These are phyloP conservation scores for Hypomyces perniciosus DNA, from an alignment of 2,329 filamentous ascomycete genomes.

Conservation along the genomic window DNA sequence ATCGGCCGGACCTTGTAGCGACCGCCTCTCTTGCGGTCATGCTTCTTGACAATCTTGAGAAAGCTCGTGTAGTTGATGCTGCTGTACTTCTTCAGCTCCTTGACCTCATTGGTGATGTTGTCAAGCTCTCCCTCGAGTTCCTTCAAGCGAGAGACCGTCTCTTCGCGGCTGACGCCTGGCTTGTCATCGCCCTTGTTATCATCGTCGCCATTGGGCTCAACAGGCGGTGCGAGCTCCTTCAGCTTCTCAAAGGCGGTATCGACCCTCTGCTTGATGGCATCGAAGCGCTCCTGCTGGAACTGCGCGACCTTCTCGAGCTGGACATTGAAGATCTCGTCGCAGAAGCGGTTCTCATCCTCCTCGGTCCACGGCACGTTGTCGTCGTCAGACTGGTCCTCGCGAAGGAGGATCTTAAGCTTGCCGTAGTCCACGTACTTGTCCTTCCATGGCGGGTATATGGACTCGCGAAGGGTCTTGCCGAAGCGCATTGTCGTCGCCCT, in stretches of 20 bases:
- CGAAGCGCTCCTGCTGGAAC: conserved; percentile 79
- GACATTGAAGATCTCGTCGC: conserved; percentile 88
- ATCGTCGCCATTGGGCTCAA: conserved; percentile 43
- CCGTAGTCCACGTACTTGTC: conserved; percentile 92
- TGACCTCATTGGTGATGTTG: conserved; percentile 80
- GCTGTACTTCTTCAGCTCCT: conserved; percentile 90
- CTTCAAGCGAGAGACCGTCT: conserved; percentile 51
- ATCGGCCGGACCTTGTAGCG: conserved; percentile 86
- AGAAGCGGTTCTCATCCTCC: conserved; percentile 87
- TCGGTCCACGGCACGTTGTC: conserved; percentile 77
- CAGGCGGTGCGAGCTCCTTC: conserved; percentile 66
- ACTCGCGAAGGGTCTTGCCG: conserved; percentile 76
- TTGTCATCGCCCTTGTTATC: conserved; percentile 15
- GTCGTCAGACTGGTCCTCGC: conserved; percentile 61
- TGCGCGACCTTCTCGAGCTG: conserved; percentile 91
- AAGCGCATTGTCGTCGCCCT: conserved; percentile 66
- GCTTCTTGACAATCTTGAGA: conserved; percentile 97
- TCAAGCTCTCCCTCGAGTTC: conserved; percentile 78
- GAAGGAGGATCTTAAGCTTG: conserved; percentile 84
- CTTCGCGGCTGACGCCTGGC: conserved; percentile 39
- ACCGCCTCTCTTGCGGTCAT: conserved; percentile 85
- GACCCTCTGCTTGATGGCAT: conserved; percentile 46
- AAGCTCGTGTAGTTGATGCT: conserved; percentile 97
- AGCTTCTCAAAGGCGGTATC: conserved; percentile 62
- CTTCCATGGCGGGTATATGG: conserved; percentile 82